A percentile compares a stretch with the other conserved stretches of the same genome.
phyloP scores from a whole-genome alignment of 352 stramenopile genomes.

The Ochromonadaceae sp. region DNA sequence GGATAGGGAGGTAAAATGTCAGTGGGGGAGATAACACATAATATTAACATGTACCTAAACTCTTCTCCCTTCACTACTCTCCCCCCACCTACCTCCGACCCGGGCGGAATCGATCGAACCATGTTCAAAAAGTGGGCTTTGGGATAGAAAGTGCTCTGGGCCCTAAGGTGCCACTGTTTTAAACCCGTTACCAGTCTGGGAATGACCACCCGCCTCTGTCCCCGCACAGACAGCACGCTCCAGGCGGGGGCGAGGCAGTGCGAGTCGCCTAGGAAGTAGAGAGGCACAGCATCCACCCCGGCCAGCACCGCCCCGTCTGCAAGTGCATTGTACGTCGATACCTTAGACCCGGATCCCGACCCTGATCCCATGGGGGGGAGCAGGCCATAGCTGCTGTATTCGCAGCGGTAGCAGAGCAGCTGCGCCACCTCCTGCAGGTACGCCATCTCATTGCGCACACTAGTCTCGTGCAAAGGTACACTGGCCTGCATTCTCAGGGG shows the following conservation, averaged over 20 bases:
- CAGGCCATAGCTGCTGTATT: conserved; percentile 27
- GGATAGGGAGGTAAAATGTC: too few relatives aligned
- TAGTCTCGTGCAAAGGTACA: conserved; percentile 50
- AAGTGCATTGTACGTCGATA: conserved; percentile 4
- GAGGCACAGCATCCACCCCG: neutral
- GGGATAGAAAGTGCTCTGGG: conserved; percentile 68
- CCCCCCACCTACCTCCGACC: neutral
- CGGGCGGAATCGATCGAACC: conserved; percentile 19
- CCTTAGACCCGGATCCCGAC: neutral
- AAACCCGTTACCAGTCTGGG: conserved; percentile 71
- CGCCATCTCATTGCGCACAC: conserved; percentile 45
- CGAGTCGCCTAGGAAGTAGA: conserved; percentile 77
- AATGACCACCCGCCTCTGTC: conserved; percentile 23
- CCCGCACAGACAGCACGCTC: conserved; percentile 39
- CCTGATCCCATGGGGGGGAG: too few relatives aligned
- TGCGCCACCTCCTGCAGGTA: conserved; percentile 68
- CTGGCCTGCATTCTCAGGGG: conserved; percentile 38
- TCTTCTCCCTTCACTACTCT: neutral
- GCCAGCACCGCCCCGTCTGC: conserved; percentile 12
- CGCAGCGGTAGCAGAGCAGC: conserved; percentile 31
- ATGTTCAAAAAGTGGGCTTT: conserved; percentile 55
- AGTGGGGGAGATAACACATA: conserved; percentile 32
- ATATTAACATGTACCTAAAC: neutral
- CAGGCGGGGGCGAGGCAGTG: conserved; percentile 70
- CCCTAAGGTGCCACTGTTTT: conserved; percentile 77